Evolutionary conservation across 345 rosid species (phyloP).

Genomic region (Iberis pinnata): DNA sequence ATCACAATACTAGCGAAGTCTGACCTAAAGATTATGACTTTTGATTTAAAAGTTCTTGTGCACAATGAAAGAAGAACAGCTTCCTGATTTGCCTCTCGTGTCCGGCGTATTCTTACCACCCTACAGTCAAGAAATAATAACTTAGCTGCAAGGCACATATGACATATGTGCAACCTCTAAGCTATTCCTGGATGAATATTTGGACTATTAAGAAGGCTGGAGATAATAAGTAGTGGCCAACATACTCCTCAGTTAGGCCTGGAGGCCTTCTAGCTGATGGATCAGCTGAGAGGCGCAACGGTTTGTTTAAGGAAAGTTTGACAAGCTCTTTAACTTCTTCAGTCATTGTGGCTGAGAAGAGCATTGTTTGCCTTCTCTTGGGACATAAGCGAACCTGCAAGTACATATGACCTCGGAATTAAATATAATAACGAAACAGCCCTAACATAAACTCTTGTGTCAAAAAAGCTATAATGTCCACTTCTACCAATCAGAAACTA

Average conservation of each 20-base stretch:
- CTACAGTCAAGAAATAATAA: conserved; percentile 32
- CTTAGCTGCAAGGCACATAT: neutral
- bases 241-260: conserved; percentile 82
- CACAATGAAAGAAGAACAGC: conserved; percentile 93
- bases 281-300: conserved; percentile 97
- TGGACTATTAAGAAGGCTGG: neutral
- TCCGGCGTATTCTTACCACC: conserved; percentile 89
- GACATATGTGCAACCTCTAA: neutral
- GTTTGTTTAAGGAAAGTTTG: conserved; percentile 79
- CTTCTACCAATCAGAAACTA: too few relatives aligned
- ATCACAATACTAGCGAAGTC: conserved; percentile 4
- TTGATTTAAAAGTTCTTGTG: conserved; percentile 73
- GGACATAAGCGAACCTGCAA: conserved; percentile 82
- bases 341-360: conserved; percentile 97
- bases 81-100: conserved; percentile 83
- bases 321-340: conserved; percentile 89
- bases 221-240: conserved; percentile 7
- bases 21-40: conserved; percentile 90
- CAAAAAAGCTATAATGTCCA: too few relatives aligned
- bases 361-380: conserved; percentile 90
- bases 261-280: conserved; percentile 88
- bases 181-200: conserved; percentile 5
- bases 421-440: conserved; percentile 1
- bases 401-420: conserved; percentile 11
- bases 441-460: neutral